These are phyloP conservation scores for Furcasterigmium sp. DNA, from an alignment of 2,329 filamentous ascomycete species.

Conservation along the genomic window DNA sequence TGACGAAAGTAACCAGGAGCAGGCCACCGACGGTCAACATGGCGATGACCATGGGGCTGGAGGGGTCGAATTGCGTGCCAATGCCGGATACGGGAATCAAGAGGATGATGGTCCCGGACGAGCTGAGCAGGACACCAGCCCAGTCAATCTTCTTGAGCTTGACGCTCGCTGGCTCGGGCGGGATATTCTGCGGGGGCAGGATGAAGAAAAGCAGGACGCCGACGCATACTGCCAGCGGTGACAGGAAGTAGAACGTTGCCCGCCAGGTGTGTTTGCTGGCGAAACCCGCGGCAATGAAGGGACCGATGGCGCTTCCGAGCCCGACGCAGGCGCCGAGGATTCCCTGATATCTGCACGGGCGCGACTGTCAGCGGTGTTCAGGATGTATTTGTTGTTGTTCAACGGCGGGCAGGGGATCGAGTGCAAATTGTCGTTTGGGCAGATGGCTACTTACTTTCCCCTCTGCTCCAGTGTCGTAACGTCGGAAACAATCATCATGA, in stretches of 20 bases:
- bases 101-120: slow-evolving; percentile 51
- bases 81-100: slow-evolving; percentile 60
- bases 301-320: slow-evolving; percentile 34
- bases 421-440: too few relatives aligned
- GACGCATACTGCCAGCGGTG: slow-evolving; percentile 37
- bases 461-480: slow-evolving; percentile 53
- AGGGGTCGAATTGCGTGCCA: background rate
- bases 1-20: slow-evolving; percentile 13
- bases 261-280: slow-evolving; percentile 32
- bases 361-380: too few relatives aligned
- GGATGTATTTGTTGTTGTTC: too few relatives aligned
- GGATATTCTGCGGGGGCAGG: slow-evolving; percentile 46
- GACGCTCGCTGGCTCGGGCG: slow-evolving; percentile 36
- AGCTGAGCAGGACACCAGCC: slow-evolving; percentile 48
- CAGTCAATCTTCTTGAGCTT: slow-evolving; percentile 54
- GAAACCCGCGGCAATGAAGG: slow-evolving; percentile 35
- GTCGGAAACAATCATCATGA: slow-evolving; percentile 59
- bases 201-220: slow-evolving; percentile 39
- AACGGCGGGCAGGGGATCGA: too few relatives aligned
- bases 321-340: slow-evolving; percentile 34
- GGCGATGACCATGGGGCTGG: slow-evolving; percentile 14
- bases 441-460: slow-evolving; percentile 38
- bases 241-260: slow-evolving; percentile 39
- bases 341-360: slow-evolving; percentile 21
- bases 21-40: slow-evolving; percentile 16